Percentiles rank a stretch among this genome's conserved stretches.
Evolutionary conservation across 148 eudicot genomes (phyloP).

Genomic region (Mesembryanthemum crystallinum): DNA sequence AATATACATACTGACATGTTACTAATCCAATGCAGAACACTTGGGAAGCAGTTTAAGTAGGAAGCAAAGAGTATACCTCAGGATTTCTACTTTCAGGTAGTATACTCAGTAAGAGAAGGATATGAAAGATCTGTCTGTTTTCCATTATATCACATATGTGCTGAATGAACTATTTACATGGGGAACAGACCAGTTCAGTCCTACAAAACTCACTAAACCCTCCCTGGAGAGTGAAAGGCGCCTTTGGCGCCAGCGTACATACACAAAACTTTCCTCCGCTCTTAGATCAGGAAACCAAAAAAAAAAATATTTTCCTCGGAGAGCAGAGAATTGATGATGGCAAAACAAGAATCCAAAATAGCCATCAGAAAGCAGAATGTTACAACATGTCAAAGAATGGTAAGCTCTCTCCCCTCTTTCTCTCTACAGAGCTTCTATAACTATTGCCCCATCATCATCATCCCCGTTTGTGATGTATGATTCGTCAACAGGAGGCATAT

Average conservation of each 20-base stretch:
- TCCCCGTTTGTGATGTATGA: constrained; percentile 22
- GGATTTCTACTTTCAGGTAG: not conserved
- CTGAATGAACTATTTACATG: constrained; percentile 14
- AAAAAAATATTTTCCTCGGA: not conserved
- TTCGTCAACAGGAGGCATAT: constrained; percentile 36
- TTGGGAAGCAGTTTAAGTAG: too few species aligned
- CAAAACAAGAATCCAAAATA: not conserved
- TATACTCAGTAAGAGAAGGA: not conserved
- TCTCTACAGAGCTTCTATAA: constrained; percentile 24
- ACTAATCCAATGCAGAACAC: too few species aligned
- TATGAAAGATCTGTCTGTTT: not conserved
- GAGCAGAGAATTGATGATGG: not conserved
- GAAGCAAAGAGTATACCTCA: not conserved
- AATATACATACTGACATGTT: too few species aligned
- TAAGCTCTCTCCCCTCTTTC: not conserved
- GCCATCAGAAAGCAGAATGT: not conserved
- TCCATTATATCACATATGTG: not conserved
- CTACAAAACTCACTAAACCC: not conserved
- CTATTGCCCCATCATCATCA: constrained; percentile 30
- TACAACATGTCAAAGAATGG: not conserved
- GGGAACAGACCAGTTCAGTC: not conserved
- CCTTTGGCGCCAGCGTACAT: constrained; percentile 5
- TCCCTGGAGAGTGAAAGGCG: not conserved
- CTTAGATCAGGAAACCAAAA: not conserved
- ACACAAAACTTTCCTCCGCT: not conserved